Evolutionary conservation across 2,329 filamentous ascomycete genomes (phyloP), one percentile per base, ranked within the genome.

Genomic region (Kalmusia sp.): DNA sequence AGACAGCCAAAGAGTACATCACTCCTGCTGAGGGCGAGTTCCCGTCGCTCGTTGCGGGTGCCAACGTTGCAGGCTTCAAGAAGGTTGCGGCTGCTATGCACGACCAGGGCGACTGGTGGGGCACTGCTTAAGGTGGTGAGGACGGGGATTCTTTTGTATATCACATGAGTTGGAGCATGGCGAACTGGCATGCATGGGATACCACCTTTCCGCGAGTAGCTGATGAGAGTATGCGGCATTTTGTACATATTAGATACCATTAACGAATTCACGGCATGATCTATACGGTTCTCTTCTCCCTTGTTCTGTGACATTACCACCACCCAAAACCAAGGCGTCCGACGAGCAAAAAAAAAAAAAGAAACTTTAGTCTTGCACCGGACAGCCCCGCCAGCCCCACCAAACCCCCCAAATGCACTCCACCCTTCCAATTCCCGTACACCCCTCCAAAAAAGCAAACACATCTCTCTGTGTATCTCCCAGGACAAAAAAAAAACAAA

Each of bases 61-160:
- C 88, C 82, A 98, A 98, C 81, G 96, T 99, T 80, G 95, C 95
- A 56, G 95, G 95, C 54, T 98, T 97, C 82, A 89, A 90, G 79
- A 99, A 98, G 88, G 93, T 98, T 50, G 93, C 89, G 47, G 84
- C 87, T 68, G 93, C 95, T 70, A 98, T 98, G 93, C 85, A 89
- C 75, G 92, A 96, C 77, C 93, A 97, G 80, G 95, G 95, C 70
- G 93, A 98, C 78, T 98, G 93, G 93, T 98, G 84, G 70, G 71
- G 58, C 68, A 65, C 43, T 40, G 46, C 46, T 49, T 39, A 34
- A 8, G 33, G 14, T 8, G 4, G 15, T 31, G 28, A 12, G 30
- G 25, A 34, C 9, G 21, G 6, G 19, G 17, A 5, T 5, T 35
- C 28, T 50, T 21, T 50, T 43, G n/a, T 14, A 50, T 43, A 50